Percentiles rank a stretch among this genome's conserved stretches.
Conservation (phyloP, 2,329 filamentous ascomycete species). For the Zymoseptoria pseudotritici region DNA sequence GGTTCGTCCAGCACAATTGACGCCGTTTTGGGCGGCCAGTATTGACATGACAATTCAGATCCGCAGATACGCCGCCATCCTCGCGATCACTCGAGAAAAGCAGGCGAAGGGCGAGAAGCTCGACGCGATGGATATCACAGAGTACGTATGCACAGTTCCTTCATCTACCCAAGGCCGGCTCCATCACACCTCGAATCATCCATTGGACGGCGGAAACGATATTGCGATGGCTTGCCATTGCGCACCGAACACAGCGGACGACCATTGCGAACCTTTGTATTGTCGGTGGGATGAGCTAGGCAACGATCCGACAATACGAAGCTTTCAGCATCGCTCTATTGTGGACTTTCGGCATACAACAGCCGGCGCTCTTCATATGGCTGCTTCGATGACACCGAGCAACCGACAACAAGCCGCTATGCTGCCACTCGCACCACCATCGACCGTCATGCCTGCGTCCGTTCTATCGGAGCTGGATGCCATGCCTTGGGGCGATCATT, state of each 20-base stretch:
- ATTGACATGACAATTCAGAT: slow-evolving; percentile 42
- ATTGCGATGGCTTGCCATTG: not conserved
- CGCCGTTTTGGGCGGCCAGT: slow-evolving; percentile 5
- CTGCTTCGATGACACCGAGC: not conserved
- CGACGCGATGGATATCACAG: slow-evolving; percentile 45
- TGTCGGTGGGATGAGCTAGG: not conserved
- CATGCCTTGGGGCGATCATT: not conserved
- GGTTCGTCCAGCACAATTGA: slow-evolving; percentile 29
- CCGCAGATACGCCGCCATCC: slow-evolving; percentile 76
- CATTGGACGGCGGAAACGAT: not conserved
- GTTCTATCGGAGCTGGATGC: not conserved
- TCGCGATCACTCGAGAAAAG: slow-evolving; percentile 66
- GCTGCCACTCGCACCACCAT: not conserved
- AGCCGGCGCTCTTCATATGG: not conserved
- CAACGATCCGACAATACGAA: not conserved
- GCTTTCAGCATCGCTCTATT: not conserved
- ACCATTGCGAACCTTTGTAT: not conserved
- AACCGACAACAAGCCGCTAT: not conserved
- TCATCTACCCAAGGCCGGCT: slow-evolving; percentile 1
- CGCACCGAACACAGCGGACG: not conserved
- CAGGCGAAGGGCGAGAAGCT: slow-evolving; percentile 49
- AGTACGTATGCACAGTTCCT: slow-evolving; percentile 33
- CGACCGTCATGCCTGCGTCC: slow-evolving; percentile 1
- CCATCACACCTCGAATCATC: not conserved
- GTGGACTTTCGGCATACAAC: not conserved